These are phyloP conservation scores for Nicotiana benthamiana DNA, from an alignment of 257 asterid genomes.

Conservation along the genomic window DNA sequence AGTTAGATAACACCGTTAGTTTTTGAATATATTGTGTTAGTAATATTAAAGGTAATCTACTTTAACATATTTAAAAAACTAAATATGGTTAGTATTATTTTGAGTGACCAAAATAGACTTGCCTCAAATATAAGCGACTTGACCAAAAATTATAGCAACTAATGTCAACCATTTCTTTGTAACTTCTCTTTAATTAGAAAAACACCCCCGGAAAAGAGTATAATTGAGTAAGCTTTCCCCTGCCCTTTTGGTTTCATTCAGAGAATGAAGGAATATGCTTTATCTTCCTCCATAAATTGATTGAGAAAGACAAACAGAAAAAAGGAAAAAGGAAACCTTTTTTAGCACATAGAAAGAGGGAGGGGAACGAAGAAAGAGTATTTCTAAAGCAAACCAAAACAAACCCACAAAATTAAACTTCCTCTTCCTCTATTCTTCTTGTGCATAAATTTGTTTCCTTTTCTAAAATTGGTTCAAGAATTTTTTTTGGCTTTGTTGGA, in stretches of 20 bases:
- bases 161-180: neutral
- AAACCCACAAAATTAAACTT: conserved; percentile 12
- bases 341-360: conserved; percentile 1
- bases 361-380: conserved; percentile 13
- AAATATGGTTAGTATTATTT: no score
- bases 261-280: conserved; percentile 36
- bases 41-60: no score
- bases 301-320: neutral
- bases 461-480: neutral
- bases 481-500: neutral
- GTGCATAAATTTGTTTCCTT: neutral
- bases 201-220: neutral
- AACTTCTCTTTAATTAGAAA: neutral
- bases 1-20: no score
- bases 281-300: conserved; percentile 9
- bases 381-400: conserved; percentile 21
- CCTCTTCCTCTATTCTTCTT: neutral
- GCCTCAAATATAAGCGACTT: no score
- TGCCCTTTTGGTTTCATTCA: conserved; percentile 13
- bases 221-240: neutral
- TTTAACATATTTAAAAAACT: no score
- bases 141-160: no score
- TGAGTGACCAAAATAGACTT: no score
- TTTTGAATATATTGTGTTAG: no score
- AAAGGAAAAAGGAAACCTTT: neutral